Percentiles rank a stretch among this genome's conserved stretches.
Conservation (phyloP, 441 rosid genomes). For the Populus hybrid region DNA sequence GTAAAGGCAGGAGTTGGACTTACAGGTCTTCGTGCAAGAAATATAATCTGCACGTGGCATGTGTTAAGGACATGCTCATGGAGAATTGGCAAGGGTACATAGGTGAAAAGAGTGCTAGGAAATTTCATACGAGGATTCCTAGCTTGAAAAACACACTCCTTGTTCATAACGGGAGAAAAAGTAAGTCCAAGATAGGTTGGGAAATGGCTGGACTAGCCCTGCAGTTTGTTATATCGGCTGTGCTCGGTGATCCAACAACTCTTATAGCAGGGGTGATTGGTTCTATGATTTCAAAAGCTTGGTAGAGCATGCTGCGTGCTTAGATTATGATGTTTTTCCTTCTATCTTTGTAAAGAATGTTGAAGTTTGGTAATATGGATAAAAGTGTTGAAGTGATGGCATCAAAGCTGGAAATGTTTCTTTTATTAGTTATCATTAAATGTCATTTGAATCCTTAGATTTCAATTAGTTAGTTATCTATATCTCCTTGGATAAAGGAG, state of each 20-base stretch:
- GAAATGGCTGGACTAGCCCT: slow-evolving; percentile 78
- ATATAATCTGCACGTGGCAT: slow-evolving; percentile 85
- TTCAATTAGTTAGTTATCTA: too few species aligned
- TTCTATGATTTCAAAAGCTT: slow-evolving; percentile 47
- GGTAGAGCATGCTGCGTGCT: neutral
- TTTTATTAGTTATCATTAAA: too few species aligned
- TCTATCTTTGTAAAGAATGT: neutral
- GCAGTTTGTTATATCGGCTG: slow-evolving; percentile 76
- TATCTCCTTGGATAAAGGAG: too few species aligned
- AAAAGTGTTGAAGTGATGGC: too few species aligned
- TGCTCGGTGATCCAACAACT: slow-evolving; percentile 83
- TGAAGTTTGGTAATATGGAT: neutral
- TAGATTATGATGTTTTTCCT: neutral
- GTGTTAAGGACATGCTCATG: slow-evolving; percentile 81
- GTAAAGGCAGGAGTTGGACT: slow-evolving; percentile 92
- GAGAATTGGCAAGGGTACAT: slow-evolving; percentile 59
- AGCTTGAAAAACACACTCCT: slow-evolving; percentile 59
- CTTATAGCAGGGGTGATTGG: slow-evolving; percentile 86
- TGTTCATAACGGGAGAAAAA: slow-evolving; percentile 41
- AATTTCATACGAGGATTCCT: slow-evolving; percentile 45
- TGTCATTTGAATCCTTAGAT: too few species aligned
- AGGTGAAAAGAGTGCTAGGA: slow-evolving; percentile 18
- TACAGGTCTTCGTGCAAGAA: slow-evolving; percentile 84
- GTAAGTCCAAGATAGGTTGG: slow-evolving; percentile 63
- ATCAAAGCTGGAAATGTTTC: too few species aligned